Base-by-base conservation (phyloP, 1,284 basidiomycete species). In the Heterobasidion occidentale region DNA sequence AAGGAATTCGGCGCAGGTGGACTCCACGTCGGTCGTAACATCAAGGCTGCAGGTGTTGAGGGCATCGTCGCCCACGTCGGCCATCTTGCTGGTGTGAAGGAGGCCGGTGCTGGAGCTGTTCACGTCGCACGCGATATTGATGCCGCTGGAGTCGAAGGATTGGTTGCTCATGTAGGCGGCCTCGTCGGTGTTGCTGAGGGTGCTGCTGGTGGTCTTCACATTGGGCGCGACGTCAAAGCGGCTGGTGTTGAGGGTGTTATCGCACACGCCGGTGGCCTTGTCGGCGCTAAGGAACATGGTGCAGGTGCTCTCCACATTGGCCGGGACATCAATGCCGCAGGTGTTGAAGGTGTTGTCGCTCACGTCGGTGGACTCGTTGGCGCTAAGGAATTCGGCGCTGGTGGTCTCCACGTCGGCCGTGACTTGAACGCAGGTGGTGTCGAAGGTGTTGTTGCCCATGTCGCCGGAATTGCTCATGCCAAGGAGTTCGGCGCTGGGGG, bases 151-250 rank as follows among this genome's bases (percentile, higher is more conserved):
- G 27, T 27, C 7, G 42, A 45, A 45, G 42, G 47, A 12, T 14
- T 49, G 15, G 47, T 17, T 27, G 47, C 47, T 33, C 17, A 42
- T 2, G 36, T 52, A 33, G 51, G 35, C 9, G 33, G 35, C n/a
- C 36, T 55, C 19, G 36, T 34, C 48, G 34, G 42, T 27, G 17
- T 58, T 45, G 46, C 12, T 1, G 46, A 46, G 27, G 57, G 36
- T 20, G 54, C 17, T 19, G 57, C 35, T 36, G 55, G 15, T 20
- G 54, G n/a, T 17, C 17, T 53, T 17, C 42, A 49, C 36, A 27
- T 55, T 7, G 54, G 17, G 15, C 53, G 54, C 46, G 57, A 53
- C 19, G 8, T 58, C 34, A 34, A 47, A 11, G 53, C 19, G 9
- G 57, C 54, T 38, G 42, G 14, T n/a, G 53, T 46, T n/a, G 27